Evolutionary conservation across 2,329 filamentous ascomycete species (phyloP), one percentile per base, ranked within the genome.

Genomic region (Alternaria sp.): DNA sequence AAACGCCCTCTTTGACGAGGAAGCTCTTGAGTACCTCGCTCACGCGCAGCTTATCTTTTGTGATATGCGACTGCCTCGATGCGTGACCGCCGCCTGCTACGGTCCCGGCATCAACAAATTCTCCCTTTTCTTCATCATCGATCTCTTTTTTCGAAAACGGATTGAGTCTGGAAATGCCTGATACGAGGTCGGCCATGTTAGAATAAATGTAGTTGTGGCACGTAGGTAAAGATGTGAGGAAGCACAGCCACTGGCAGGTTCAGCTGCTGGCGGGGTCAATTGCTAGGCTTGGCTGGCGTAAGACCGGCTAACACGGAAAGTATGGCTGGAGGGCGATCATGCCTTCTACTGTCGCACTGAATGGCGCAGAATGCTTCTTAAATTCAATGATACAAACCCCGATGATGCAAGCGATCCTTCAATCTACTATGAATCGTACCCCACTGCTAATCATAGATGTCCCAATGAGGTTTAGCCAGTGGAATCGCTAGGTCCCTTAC

Each of bases 1-100:
- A 68, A 11, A 88, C 76, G 2, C 81, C 76, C 30, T 88, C 75
- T n/a, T 85, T 75, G 42, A 81, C 81, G 16, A 91, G 79, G 62
- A 87, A 87, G 1, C 81, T 81, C 59, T 83, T 84, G 43, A 91
- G 73, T 0, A 86, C 85, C 61, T 81, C 80, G 78, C 88, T 89
- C 65, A 90, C 85, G 51, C 84, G 81, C 26, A 91, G 81, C 56
- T 86, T 80, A 42, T 82, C 81, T 61, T 85, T 85, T 9, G 83
- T 83, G 30, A 83, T 82, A 32, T 80, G 77, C 12, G 82, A 82
- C 52, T 78, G 75, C 38, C 82, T 81, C n/a, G 79, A 78, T 54
- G 81, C 81, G 72, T 86, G 86, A 44, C 87, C 87, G n/a, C 87
- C 87, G 32, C 87, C 87, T 2, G 86, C 88, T 11, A 89, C 75